phyloP scores from a whole-genome alignment of 2,329 filamentous ascomycete species.

The Fonsecaea pedrosoi region DNA sequence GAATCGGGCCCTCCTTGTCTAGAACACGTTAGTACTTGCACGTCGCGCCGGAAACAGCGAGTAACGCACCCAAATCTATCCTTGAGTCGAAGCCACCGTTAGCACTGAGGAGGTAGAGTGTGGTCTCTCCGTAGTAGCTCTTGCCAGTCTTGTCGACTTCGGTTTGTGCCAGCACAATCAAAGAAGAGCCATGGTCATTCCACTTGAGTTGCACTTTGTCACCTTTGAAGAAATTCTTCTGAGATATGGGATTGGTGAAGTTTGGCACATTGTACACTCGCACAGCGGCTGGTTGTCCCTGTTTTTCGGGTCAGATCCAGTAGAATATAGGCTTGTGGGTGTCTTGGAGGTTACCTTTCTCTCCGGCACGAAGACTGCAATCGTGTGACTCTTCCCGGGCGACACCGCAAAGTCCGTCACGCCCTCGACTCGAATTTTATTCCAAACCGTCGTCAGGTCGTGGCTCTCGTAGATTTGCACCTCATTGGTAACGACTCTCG shows the following conservation, averaged over 20 bases:
- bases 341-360: slow-evolving; percentile 70
- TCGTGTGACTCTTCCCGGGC: slow-evolving; percentile 85
- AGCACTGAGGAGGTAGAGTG: slow-evolving; percentile 90
- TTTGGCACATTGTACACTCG: slow-evolving; percentile 94
- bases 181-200: slow-evolving; percentile 88
- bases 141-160: slow-evolving; percentile 98
- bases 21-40: slow-evolving; percentile 24
- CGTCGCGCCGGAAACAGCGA: not conserved
- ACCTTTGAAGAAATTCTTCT: slow-evolving; percentile 99
- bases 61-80: slow-evolving; percentile 70
- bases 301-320: slow-evolving; percentile 31
- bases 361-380: slow-evolving; percentile 94
- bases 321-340: slow-evolving; percentile 4
- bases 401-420: slow-evolving; percentile 88
- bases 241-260: slow-evolving; percentile 81
- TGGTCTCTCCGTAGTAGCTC: slow-evolving; percentile 99
- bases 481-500: slow-evolving; percentile 93
- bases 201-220: slow-evolving; percentile 99
- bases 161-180: slow-evolving; percentile 95
- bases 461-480: slow-evolving; percentile 95
- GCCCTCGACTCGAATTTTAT: slow-evolving; percentile 91
- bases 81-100: slow-evolving; percentile 92
- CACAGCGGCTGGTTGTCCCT: slow-evolving; percentile 92
- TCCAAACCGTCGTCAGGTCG: slow-evolving; percentile 87
- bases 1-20: slow-evolving; percentile 97